Evolutionary conservation across 2,329 filamentous ascomycete genomes (phyloP).

Genomic region (Aphanocladium album): DNA sequence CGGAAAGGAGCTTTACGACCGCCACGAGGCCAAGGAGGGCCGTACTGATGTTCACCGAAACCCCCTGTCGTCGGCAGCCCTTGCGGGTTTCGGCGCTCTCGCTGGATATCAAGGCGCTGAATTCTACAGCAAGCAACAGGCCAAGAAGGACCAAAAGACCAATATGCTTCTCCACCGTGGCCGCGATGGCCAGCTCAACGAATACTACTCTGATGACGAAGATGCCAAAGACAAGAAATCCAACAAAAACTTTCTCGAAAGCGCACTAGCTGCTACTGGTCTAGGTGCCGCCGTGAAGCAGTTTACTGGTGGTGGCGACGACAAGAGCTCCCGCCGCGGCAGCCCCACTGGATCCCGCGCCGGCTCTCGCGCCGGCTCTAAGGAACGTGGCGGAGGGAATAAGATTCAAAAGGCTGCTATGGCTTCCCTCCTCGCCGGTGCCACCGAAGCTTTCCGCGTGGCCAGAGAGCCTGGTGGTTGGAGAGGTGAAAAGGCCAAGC

Average conservation of each 20-base stretch:
- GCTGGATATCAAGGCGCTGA: conserved; percentile 61
- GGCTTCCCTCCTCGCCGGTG: conserved; percentile 83
- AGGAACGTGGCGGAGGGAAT: conserved; percentile 41
- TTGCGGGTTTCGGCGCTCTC: conserved; percentile 59
- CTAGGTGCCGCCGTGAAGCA: conserved; percentile 58
- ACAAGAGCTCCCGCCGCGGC: conserved; percentile 39
- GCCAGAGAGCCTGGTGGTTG: conserved; percentile 85
- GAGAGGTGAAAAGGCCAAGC: conserved; percentile 88
- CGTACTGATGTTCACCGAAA: conserved; percentile 51
- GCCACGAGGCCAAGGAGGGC: conserved; percentile 51
- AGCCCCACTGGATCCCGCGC: conserved; percentile 41
- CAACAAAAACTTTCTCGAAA: conserved; percentile 60
- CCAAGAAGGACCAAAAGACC: conserved; percentile 52
- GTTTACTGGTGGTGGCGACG: conserved; percentile 45
- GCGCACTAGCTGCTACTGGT: conserved; percentile 56
- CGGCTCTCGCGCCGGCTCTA: conserved; percentile 49
- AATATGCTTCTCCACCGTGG: conserved; percentile 49
- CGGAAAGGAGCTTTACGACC: conserved; percentile 62
- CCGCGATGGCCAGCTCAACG: conserved; percentile 46
- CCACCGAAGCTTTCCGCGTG: conserved; percentile 85
- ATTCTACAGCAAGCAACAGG: conserved; percentile 55
- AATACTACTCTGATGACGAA: conserved; percentile 56
- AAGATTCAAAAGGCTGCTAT: conserved; percentile 84
- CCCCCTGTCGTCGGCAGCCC: conserved; percentile 52
- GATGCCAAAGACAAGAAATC: conserved; percentile 53